A percentile compares a stretch with the other conserved stretches of the same genome.
Conservation (phyloP, 768 basidiomycete species). For the Rhizopogon roseolus region DNA sequence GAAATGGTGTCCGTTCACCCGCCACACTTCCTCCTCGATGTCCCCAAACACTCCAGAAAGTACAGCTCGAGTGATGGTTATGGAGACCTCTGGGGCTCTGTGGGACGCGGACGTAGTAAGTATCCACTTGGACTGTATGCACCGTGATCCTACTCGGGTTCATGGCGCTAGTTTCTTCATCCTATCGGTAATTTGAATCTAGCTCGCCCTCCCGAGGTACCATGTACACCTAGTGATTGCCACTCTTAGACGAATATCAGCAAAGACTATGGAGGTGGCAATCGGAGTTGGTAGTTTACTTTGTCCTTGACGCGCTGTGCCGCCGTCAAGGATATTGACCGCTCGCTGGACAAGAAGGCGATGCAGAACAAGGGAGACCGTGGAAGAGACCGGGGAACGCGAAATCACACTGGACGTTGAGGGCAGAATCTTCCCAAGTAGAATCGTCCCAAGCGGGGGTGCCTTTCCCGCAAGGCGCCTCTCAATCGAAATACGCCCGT, state of each 20-base stretch:
- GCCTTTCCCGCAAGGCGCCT: constrained; percentile 13
- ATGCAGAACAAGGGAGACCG: constrained; percentile 75
- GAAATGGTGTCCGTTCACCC: too few species aligned
- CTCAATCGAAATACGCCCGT: constrained; percentile 44
- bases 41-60: too few species aligned
- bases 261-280: constrained; percentile 57
- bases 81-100: too few species aligned
- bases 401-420: constrained; percentile 69
- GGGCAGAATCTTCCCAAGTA: constrained; percentile 10
- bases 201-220: too few species aligned
- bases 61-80: too few species aligned
- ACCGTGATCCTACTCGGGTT: too few species aligned
- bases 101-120: too few species aligned
- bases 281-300: constrained; percentile 90
- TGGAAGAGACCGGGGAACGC: constrained; percentile 90
- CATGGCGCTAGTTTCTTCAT: too few species aligned
- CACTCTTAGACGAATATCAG: too few species aligned
- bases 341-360: constrained; percentile 74
- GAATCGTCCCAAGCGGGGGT: constrained; percentile 9
- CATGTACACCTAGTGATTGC: constrained; percentile 9
- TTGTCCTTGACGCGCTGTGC: constrained; percentile 78
- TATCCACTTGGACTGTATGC: too few species aligned
- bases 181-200: too few species aligned
- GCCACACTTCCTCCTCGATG: too few species aligned
- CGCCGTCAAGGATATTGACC: constrained; percentile 77